These are phyloP conservation scores for Chlamydomonas schloesseri DNA, from an alignment of 139 green algal genomes.

Conservation along the genomic window DNA sequence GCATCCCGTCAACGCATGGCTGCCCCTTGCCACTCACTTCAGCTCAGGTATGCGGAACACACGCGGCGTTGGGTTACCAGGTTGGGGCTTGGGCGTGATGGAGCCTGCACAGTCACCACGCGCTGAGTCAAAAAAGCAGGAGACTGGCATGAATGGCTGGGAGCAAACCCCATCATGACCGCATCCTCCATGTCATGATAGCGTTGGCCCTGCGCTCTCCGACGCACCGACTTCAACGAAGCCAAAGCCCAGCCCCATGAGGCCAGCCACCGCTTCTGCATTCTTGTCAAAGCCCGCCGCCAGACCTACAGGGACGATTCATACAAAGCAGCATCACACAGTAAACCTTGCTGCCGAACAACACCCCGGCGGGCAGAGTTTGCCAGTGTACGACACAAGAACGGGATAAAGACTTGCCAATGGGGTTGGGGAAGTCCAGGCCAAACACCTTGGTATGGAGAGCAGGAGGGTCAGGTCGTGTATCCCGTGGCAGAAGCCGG, in stretches of 20 bases:
- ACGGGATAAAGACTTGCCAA: conserved; percentile 69
- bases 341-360: neutral
- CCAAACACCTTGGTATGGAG: conserved; percentile 83
- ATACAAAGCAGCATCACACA: neutral
- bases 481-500: conserved; percentile 30
- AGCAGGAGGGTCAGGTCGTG: conserved; percentile 67
- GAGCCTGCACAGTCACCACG: too few species aligned
- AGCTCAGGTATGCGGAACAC: conserved; percentile 90
- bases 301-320: conserved; percentile 71
- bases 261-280: conserved; percentile 81
- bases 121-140: too few species aligned
- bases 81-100: conserved; percentile 93
- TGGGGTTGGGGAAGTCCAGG: conserved; percentile 88
- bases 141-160: too few species aligned
- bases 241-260: conserved; percentile 93
- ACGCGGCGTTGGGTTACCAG: conserved; percentile 93
- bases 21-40: conserved; percentile 59
- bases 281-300: conserved; percentile 99
- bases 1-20: too few species aligned
- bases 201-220: too few species aligned
- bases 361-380: neutral
- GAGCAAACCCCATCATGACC: too few species aligned
- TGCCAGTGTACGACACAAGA: neutral
- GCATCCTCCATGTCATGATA: too few species aligned
- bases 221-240: conserved; percentile 92